Conservation (phyloP, 2,329 filamentous ascomycete genomes). For the Epicoccum nigrum region DNA sequence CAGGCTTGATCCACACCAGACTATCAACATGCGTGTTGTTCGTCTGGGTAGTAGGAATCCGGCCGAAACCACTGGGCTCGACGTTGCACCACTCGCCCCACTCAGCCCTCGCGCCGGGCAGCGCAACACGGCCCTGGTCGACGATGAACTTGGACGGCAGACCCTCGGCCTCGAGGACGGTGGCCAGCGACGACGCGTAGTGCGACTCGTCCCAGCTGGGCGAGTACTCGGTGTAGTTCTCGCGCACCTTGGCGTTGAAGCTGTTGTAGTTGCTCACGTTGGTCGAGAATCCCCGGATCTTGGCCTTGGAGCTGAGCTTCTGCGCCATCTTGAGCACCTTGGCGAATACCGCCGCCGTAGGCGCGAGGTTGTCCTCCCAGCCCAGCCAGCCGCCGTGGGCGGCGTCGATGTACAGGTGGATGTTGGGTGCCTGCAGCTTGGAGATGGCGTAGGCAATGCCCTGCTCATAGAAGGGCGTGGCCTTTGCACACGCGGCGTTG, state of each 20-base stretch:
- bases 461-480: constrained; percentile 35
- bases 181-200: constrained; percentile 28
- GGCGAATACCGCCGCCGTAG: constrained; percentile 33
- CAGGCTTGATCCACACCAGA: constrained; percentile 42
- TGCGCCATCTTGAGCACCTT: constrained; percentile 32
- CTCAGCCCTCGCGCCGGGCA: constrained; percentile 29
- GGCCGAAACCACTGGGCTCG: constrained; percentile 30
- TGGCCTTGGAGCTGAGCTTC: constrained; percentile 29
- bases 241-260: constrained; percentile 30
- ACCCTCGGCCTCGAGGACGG: constrained; percentile 31
- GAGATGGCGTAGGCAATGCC: constrained; percentile 40
- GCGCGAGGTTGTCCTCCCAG: constrained; percentile 38
- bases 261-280: constrained; percentile 41
- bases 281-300: constrained; percentile 35
- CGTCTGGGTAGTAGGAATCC: constrained; percentile 21
- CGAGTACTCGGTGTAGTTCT: constrained; percentile 34
- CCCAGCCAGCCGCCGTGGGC: constrained; percentile 40
- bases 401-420: constrained; percentile 39
- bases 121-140: constrained; percentile 35
- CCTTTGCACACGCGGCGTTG: constrained; percentile 28
- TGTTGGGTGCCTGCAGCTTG: constrained; percentile 36
- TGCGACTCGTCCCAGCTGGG: constrained; percentile 35
- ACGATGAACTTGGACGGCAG: constrained; percentile 37
- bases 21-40: constrained; percentile 36
- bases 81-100: constrained; percentile 44